A percentile compares a stretch with the other conserved stretches of the same genome.
These are phyloP conservation scores for Mycena epipterygia DNA, from an alignment of 768 basidiomycete species.

Conservation along the genomic window DNA sequence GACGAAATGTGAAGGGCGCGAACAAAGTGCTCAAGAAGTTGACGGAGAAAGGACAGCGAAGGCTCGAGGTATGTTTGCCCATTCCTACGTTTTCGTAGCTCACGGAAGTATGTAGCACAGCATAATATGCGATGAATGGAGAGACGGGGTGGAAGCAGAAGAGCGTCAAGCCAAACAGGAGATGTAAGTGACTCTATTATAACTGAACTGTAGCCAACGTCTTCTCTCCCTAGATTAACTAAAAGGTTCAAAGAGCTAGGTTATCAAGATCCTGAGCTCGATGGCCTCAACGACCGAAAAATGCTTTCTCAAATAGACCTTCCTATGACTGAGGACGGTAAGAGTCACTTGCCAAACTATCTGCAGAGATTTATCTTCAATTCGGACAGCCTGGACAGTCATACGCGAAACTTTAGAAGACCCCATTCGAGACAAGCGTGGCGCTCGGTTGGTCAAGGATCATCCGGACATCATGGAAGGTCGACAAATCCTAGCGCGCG, in stretches of 20 bases:
- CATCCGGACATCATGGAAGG: not conserved
- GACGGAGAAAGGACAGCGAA: not conserved
- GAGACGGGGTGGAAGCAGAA: not conserved
- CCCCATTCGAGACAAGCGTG: constrained; percentile 4
- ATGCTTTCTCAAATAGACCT: not conserved
- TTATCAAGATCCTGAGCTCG: not conserved
- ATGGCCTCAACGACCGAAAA: not conserved
- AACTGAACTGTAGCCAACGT: not conserved
- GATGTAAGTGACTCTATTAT: not conserved
- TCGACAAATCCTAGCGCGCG: not conserved
- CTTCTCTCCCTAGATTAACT: not conserved
- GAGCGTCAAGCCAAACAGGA: not conserved
- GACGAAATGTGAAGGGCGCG: not conserved
- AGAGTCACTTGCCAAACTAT: not conserved
- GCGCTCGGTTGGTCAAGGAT: not conserved
- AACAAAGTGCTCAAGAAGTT: not conserved
- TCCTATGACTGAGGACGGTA: not conserved
- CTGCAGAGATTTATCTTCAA: not conserved
- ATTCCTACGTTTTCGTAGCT: not conserved
- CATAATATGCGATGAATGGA: not conserved
- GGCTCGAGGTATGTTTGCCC: not conserved
- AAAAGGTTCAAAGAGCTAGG: not conserved
- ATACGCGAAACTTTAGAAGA: not conserved
- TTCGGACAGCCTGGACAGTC: not conserved
- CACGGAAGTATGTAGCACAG: not conserved